A percentile compares a stretch with the other conserved stretches of the same genome.
Conservation (phyloP, 1,284 basidiomycete genomes). For the Fomitopsis betulina region DNA sequence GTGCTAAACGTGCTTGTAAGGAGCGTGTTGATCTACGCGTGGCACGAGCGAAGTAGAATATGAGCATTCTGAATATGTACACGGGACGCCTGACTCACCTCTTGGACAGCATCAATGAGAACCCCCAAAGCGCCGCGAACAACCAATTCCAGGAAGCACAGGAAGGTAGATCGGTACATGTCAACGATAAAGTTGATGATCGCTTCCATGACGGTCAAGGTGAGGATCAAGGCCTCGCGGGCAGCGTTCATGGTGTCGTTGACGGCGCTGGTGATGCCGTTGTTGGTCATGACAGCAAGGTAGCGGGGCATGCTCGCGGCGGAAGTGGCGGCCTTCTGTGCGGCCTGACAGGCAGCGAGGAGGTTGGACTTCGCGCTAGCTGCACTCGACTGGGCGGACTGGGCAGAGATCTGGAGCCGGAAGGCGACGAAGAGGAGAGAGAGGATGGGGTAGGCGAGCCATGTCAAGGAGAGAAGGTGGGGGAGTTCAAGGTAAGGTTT, state of each 20-base stretch:
- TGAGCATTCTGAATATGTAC: background rate
- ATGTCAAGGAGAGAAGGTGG: conserved; percentile 79
- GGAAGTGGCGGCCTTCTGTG: conserved; percentile 78
- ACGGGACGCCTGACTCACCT: conserved; percentile 44
- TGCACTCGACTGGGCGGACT: conserved; percentile 63
- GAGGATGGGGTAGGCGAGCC: conserved; percentile 81
- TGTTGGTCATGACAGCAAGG: conserved; percentile 81
- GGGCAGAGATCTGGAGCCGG: conserved; percentile 70
- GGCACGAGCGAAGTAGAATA: background rate
- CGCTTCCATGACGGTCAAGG: conserved; percentile 78
- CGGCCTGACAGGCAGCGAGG: conserved; percentile 75
- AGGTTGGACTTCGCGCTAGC: conserved; percentile 68
- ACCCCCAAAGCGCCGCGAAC: conserved; percentile 80
- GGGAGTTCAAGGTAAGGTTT: conserved; percentile 80
- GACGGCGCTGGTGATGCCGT: conserved; percentile 70
- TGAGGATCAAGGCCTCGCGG: conserved; percentile 65
- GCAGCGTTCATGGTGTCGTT: conserved; percentile 78
- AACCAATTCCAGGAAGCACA: conserved; percentile 90
- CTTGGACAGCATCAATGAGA: conserved; percentile 77
- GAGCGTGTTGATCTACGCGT: conserved; percentile 60
- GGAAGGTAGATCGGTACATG: conserved; percentile 85
- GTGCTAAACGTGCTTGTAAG: conserved; percentile 56
- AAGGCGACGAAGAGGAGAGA: conserved; percentile 86
- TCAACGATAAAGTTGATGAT: conserved; percentile 92
- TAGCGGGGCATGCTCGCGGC: conserved; percentile 85